Base-by-base conservation (phyloP, 306 rosid genomes). In the Inga oerstediana region DNA sequence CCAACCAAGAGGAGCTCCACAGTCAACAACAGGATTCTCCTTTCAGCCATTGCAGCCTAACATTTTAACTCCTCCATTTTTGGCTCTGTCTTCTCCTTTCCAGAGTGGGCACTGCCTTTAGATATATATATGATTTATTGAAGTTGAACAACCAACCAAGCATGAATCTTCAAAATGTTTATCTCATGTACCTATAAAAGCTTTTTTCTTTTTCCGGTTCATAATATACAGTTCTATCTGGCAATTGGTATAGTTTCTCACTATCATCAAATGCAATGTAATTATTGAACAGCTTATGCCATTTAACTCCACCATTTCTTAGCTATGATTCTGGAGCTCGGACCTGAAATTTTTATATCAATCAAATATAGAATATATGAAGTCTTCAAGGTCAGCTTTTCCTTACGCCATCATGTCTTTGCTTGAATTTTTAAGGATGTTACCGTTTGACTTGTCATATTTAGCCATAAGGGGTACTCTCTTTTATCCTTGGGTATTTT, bases 41-140 rank as follows among this genome's bases (percentile, higher is more conserved):
- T 84, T 93, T 80, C 91, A 92, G 71, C 91, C 94, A 30, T 49
- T 92, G 97, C 98, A 92, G 92, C 91, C 91, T 80, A 90, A 89
- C 94, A 80, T 90, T 76, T 88, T 90, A 78, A 88, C 88, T 34
- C 87, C 92, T 65, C 91, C 91, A 78, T 89, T 90, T 77, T 88
- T 89, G 88, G 85, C 89, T 75, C 14, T 88, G 88, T 89, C 97
- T 81, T 84, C 98, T 54, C 85, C 93, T 32, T 92, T 51, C 88
- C 90, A 87, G 81, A 88, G 90, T 5, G 85, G 91, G 10, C 96
- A 83, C 85, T 93, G 91, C 89, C 93, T 83, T 61, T 90, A 86
- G 89, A 67, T 39, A 39, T 39, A 39, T 39, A 39, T 39, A 39
- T 74, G 81, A 84, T 59, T 72, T 62, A 76, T 75, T 81, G 35